Percentiles rank a stretch among this genome's conserved stretches.
Evolutionary conservation across 495 filamentous ascomycete species (phyloP).

Genomic region (Xylaria flabelliformis): DNA sequence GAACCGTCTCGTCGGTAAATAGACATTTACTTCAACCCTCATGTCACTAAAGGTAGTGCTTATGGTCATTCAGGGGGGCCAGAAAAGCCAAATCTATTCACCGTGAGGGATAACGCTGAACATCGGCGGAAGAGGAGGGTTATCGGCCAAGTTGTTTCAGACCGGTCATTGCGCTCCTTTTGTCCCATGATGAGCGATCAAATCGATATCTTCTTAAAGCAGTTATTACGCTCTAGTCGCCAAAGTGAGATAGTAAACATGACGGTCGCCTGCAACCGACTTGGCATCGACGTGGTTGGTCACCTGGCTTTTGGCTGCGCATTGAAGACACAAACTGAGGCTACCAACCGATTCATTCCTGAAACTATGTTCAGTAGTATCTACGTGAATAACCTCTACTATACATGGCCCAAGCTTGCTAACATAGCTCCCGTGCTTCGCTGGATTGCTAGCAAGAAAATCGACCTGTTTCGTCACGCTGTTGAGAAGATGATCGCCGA

Average conservation of each 20-base stretch:
- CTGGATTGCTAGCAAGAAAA: neutral
- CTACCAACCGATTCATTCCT: neutral
- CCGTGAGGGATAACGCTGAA: neutral
- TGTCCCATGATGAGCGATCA: neutral
- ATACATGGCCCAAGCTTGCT: neutral
- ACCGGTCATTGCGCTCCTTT: neutral
- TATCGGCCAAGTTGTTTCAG: neutral
- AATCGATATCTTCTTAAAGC: neutral
- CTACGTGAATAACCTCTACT: neutral
- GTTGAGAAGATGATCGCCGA: neutral
- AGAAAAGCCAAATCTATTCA: neutral
- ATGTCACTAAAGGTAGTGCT: neutral
- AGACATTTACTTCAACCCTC: neutral
- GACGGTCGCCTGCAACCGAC: neutral
- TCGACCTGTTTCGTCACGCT: neutral
- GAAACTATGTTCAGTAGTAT: neutral
- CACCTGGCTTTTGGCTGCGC: neutral
- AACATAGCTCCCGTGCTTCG: neutral
- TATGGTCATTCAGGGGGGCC: neutral
- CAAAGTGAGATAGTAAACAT: neutral
- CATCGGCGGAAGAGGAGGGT: neutral
- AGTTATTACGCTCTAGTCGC: neutral
- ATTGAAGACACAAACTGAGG: neutral
- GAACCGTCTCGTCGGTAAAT: neutral
- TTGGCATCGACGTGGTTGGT: neutral